Evolutionary conservation across 2,329 filamentous ascomycete genomes (phyloP).

Genomic region (Triangularia setosa): DNA sequence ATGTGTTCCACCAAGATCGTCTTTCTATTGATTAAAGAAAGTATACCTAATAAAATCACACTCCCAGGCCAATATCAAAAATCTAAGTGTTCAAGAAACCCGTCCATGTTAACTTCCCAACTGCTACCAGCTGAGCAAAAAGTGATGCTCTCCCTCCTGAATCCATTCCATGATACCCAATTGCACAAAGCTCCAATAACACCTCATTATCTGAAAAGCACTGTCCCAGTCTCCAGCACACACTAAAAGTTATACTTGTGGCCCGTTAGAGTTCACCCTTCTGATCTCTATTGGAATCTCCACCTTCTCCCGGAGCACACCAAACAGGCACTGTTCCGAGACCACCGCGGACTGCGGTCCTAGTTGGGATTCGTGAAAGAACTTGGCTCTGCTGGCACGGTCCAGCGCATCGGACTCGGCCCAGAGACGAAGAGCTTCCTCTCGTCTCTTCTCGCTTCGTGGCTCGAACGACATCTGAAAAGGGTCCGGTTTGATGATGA

Average conservation of each 20-base stretch:
- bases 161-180: background rate
- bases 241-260: background rate
- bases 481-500: conserved; percentile 55
- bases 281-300: conserved; percentile 3
- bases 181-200: background rate
- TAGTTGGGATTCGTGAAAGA: conserved; percentile 19
- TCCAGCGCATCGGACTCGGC: conserved; percentile 31
- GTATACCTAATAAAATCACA: too few relatives aligned
- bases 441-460: conserved; percentile 38
- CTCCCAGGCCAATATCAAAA: too few relatives aligned
- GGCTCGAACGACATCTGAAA: conserved; percentile 54
- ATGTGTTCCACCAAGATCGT: too few relatives aligned
- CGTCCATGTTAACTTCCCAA: background rate
- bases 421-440: conserved; percentile 38
- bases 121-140: background rate
- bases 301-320: background rate
- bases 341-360: background rate
- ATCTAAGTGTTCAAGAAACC: background rate
- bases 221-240: background rate
- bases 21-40: too few relatives aligned
- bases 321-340: background rate
- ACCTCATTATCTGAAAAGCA: background rate
- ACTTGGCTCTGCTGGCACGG: conserved; percentile 27
- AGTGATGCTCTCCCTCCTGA: background rate
- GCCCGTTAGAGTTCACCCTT: background rate